A percentile compares a stretch with the other conserved stretches of the same genome.
phyloP scores from a whole-genome alignment of 129 eudicot species.

The Rutidosis leptorrhynchoides region DNA sequence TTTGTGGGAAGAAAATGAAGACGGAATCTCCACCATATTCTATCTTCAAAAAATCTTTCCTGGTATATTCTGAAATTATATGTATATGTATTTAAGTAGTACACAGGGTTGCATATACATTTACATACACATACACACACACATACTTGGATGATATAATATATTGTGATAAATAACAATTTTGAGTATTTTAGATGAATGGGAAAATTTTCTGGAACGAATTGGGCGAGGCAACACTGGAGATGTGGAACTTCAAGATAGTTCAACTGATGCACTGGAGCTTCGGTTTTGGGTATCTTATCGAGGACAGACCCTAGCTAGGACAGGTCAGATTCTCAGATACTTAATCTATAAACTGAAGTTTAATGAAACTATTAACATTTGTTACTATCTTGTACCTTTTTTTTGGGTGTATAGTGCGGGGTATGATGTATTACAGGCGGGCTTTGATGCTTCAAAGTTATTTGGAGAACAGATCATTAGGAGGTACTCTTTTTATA shows the following conservation, averaged over 20 bases:
- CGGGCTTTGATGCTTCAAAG: constrained; percentile 97
- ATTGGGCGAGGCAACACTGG: constrained; percentile 59
- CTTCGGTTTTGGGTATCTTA: constrained; percentile 98
- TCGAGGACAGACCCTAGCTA: constrained; percentile 93
- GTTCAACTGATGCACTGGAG: constrained; percentile 65
- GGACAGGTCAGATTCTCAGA: constrained; percentile 64
- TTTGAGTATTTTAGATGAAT: constrained; percentile 53
- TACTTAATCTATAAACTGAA: background rate
- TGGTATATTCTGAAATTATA: constrained; percentile 45
- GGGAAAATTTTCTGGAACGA: constrained; percentile 94
- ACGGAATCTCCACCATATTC: constrained; percentile 87
- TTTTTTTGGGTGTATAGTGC: constrained; percentile 49
- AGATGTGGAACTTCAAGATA: constrained; percentile 76
- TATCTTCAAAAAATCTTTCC: constrained; percentile 98
- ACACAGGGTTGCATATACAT: too few relatives aligned
- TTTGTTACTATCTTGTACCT: constrained; percentile 20
- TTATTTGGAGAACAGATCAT: constrained; percentile 67
- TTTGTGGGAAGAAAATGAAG: constrained; percentile 85
- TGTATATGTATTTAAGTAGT: too few relatives aligned
- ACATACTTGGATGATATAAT: background rate
- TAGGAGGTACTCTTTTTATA: constrained; percentile 53
- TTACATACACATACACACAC: too few relatives aligned
- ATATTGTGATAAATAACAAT: background rate
- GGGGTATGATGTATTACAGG: constrained; percentile 99
- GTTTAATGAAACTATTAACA: background rate